Evolutionary conservation across 2,329 filamentous ascomycete genomes (phyloP).

Genomic region (Gaeumannomyces sp.): DNA sequence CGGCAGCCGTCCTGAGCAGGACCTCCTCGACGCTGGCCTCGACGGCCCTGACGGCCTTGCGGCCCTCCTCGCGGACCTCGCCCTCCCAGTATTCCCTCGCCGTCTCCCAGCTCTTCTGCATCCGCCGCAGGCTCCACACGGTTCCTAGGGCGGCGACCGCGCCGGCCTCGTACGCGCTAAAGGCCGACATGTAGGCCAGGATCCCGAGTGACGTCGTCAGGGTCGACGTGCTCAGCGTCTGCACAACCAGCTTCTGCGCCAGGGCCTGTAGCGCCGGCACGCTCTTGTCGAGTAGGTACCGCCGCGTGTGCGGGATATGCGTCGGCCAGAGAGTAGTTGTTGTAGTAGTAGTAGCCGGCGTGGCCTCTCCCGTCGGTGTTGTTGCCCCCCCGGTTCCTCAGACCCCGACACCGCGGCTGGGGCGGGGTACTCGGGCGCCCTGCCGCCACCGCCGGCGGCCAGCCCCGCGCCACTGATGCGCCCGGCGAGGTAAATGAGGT

Average conservation of each 20-base stretch:
- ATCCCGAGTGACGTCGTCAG: slow-evolving; percentile 49
- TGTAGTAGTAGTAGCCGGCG: background rate
- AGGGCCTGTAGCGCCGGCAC: slow-evolving; percentile 66
- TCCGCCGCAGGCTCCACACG: slow-evolving; percentile 50
- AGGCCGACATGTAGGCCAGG: slow-evolving; percentile 50
- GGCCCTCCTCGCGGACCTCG: slow-evolving; percentile 60
- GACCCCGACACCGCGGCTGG: background rate
- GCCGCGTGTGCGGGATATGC: slow-evolving; percentile 66
- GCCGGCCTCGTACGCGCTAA: slow-evolving; percentile 55
- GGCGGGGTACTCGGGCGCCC: slow-evolving; percentile 5
- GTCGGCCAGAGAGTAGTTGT: slow-evolving; percentile 58
- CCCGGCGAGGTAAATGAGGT: slow-evolving; percentile 76
- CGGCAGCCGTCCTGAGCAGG: slow-evolving; percentile 28
- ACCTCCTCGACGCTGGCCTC: slow-evolving; percentile 47
- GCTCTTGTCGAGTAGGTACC: slow-evolving; percentile 58
- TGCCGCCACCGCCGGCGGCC: slow-evolving; percentile 9
- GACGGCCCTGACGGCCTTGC: slow-evolving; percentile 52
- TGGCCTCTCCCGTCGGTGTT: background rate
- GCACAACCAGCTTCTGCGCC: slow-evolving; percentile 67
- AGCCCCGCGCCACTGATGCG: slow-evolving; percentile 33
- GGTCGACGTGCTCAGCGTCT: slow-evolving; percentile 67
- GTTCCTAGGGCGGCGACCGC: slow-evolving; percentile 56
- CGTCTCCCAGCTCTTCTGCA: slow-evolving; percentile 58
- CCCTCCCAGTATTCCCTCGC: slow-evolving; percentile 57
- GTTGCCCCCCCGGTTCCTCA: too few relatives aligned